Evolutionary conservation across 164 flowering plant species (phyloP), one percentile per base, ranked within the genome.

Genomic region (Magnolia sinica): DNA sequence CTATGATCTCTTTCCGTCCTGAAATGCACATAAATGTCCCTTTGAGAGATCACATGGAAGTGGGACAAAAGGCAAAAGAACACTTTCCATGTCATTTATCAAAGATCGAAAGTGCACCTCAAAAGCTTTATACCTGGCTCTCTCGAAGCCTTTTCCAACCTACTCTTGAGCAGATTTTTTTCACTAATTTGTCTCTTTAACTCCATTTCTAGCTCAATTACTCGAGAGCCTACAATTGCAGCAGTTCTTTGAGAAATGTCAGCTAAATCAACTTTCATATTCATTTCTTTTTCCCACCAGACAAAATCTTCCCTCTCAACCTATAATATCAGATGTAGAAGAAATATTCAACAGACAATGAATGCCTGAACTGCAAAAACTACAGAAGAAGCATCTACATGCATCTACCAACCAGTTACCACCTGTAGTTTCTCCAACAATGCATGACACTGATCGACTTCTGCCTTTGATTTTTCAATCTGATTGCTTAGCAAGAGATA

Each of bases 1-100:
- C 81, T 76, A 93, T 87, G 51, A 96, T 87, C 76, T 92, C 92
- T 86, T 93, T 90, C 79, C 98, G 90, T 80, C 98, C 99, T 96
- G 85, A 80, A 80, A 82, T 31, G 11, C 76, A 76, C 3, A 73
- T 20, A 71, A 7, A 55, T 19, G 52, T 50, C 50, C 61, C 50
- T 6, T 27, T 13, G 45, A 37, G 50, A 68, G 37, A 37, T 68
- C 51, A 37, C 7, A 37, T 65, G 50, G 50, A 68, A 29, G 20
- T 37, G 45, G 45, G n/a, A 37, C 45, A 37, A 68, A 68, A 19
- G 10, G 50, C 16, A 37, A 68, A 16, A 31, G 71, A 29, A 18
- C 31, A 18, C 10, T 27, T 37, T 29, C 16, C 50, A 68, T 13
- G 16, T 49, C 18, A 13, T 9, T 68, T 27, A 16, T 13, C 8